Conservation (phyloP, 2,329 filamentous ascomycete genomes). For the Verticillium nonalfalfae region DNA sequence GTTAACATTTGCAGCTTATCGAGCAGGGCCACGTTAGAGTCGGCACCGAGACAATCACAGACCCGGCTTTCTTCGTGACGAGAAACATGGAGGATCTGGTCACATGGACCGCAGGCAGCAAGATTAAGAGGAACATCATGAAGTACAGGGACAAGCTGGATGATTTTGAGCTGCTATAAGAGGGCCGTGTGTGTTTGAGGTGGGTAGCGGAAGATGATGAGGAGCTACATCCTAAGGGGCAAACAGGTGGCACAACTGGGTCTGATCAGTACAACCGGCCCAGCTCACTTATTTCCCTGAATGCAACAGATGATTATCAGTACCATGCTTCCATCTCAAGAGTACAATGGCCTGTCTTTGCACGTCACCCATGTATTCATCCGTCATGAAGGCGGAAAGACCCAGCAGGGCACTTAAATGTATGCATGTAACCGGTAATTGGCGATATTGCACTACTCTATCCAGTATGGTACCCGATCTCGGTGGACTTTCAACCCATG, state of each 20-base stretch:
- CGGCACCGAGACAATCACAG: constrained; percentile 83
- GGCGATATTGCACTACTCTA: neutral
- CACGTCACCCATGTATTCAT: too few species aligned
- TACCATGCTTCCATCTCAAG: too few species aligned
- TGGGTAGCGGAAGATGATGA: neutral
- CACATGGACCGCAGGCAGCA: constrained; percentile 91
- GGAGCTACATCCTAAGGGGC: neutral
- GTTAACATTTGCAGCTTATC: constrained; percentile 47
- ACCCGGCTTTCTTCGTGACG: constrained; percentile 80
- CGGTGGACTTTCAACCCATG: neutral
- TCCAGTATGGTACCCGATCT: neutral
- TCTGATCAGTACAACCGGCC: too few species aligned
- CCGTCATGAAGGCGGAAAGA: too few species aligned
- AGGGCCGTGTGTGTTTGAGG: neutral
- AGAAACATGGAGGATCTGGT: constrained; percentile 92
- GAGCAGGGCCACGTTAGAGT: constrained; percentile 93
- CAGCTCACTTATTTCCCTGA: too few species aligned
- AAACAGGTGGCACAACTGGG: neutral
- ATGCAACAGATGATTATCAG: too few species aligned
- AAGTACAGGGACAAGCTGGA: constrained; percentile 92
- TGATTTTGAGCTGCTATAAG: constrained; percentile 72
- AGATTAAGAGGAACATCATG: constrained; percentile 95
- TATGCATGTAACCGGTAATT: neutral
- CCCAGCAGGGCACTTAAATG: neutral
- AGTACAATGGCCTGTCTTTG: too few species aligned